Evolutionary conservation across 192 early-diverging fungal species (phyloP).

Genomic region (Gigaspora rosea): DNA sequence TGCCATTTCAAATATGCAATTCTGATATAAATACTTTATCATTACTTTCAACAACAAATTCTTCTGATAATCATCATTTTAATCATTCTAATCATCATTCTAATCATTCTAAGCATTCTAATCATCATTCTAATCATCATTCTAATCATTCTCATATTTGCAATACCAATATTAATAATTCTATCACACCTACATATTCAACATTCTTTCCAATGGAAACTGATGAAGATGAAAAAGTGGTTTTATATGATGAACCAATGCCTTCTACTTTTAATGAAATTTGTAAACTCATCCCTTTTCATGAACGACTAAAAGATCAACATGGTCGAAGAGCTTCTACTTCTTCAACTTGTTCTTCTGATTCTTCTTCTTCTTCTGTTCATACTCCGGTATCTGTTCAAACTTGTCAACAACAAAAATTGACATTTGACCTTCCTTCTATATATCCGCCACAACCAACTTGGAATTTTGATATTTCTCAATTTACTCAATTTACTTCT

Average conservation of each 20-base stretch:
- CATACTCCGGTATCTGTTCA: conserved; percentile 13
- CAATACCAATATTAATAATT: background rate
- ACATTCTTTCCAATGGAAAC: conserved; percentile 11
- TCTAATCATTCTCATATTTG: background rate
- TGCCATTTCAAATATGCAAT: background rate
- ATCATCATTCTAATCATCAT: no score
- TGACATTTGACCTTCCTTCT: conserved; percentile 28
- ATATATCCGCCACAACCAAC: background rate
- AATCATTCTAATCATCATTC: background rate
- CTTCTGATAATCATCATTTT: no score
- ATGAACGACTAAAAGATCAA: background rate
- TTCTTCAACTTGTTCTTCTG: conserved; percentile 21
- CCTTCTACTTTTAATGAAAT: background rate
- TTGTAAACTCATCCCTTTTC: background rate
- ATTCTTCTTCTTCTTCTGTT: conserved; percentile 16
- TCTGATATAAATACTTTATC: background rate
- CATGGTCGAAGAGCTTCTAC: conserved; percentile 13
- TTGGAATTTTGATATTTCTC: background rate
- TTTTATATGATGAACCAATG: background rate
- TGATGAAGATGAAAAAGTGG: background rate
- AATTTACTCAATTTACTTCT: background rate
- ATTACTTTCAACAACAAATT: background rate
- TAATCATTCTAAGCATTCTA: no score
- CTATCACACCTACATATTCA: background rate
- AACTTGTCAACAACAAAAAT: conserved; percentile 20